Percentiles rank a stretch among this genome's conserved stretches.
These are phyloP conservation scores for Gynandropsis gynandra DNA, from an alignment of 345 rosid genomes.

Conservation along the genomic window DNA sequence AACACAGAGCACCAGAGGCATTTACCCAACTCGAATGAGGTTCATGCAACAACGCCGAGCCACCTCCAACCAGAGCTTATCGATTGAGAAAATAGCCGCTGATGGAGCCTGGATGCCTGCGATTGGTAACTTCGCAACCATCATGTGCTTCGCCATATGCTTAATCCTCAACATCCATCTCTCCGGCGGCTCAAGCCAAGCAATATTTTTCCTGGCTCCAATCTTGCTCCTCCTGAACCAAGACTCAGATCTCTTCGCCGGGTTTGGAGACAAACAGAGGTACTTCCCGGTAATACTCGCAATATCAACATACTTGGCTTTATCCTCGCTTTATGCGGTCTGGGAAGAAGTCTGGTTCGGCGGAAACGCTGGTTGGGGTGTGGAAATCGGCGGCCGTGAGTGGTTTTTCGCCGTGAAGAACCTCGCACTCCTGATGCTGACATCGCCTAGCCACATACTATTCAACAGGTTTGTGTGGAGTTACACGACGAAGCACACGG, in stretches of 20 bases:
- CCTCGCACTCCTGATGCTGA: constrained; percentile 72
- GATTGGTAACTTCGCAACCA: constrained; percentile 86
- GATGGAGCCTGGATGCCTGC: constrained; percentile 99
- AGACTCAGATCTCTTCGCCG: constrained; percentile 93
- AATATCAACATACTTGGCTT: constrained; percentile 67
- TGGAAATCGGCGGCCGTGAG: constrained; percentile 84
- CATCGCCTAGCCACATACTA: constrained; percentile 86
- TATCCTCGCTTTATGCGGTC: constrained; percentile 57
- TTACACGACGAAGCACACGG: constrained; percentile 53
- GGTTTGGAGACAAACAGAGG: constrained; percentile 97
- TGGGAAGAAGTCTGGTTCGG: constrained; percentile 87
- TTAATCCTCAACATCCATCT: constrained; percentile 71
- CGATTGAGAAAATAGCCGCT: constrained; percentile 86
- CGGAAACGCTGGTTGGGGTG: constrained; percentile 84
- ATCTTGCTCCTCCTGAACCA: constrained; percentile 92
- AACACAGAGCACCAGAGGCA: constrained; percentile 40
- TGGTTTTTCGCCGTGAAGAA: constrained; percentile 94
- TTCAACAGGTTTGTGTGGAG: constrained; percentile 93
- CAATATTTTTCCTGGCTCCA: constrained; percentile 94
- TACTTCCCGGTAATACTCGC: constrained; percentile 83
- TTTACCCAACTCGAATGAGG: constrained; percentile 68
- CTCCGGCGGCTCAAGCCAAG: constrained; percentile 89
- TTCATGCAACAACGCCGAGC: constrained; percentile 91
- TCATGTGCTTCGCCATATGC: constrained; percentile 96
- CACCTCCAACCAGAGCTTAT: constrained; percentile 57